Conservation (phyloP, 179 eudicot species). For the Actinidia chinensis region DNA sequence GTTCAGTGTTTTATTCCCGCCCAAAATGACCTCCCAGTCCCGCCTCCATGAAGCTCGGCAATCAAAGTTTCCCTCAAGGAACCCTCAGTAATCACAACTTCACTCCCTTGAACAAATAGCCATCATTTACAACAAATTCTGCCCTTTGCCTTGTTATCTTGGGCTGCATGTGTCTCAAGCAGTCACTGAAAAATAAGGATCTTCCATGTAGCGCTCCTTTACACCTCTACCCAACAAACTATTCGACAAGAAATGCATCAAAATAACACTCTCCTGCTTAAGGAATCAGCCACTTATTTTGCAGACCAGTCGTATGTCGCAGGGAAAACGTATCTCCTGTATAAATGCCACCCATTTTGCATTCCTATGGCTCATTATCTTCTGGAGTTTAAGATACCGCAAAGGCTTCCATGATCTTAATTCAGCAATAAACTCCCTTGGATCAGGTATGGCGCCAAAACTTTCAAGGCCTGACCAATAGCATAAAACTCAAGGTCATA, state of each 20-base stretch:
- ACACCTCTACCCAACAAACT: slow-evolving; percentile 2
- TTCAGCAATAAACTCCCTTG: not conserved
- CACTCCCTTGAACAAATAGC: not conserved
- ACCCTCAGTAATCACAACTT: not conserved
- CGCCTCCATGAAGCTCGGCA: not conserved
- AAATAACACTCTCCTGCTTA: slow-evolving; percentile 1
- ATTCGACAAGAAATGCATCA: not conserved
- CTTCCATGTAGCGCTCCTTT: not conserved
- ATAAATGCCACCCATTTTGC: slow-evolving; percentile 13
- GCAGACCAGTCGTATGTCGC: not conserved
- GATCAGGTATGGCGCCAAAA: slow-evolving; percentile 9
- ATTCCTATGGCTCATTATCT: not conserved
- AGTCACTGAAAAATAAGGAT: not conserved
- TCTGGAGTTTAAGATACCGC: not conserved
- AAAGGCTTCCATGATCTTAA: slow-evolving; percentile 1
- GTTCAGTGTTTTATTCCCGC: not conserved
- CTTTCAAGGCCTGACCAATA: not conserved
- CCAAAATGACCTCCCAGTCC: slow-evolving; percentile 2
- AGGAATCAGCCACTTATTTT: slow-evolving; percentile 6
- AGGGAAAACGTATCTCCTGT: not conserved
- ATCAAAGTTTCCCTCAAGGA: not conserved
- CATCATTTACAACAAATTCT: not conserved
- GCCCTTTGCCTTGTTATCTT: not conserved
- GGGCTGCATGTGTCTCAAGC: not conserved
- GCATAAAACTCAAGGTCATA: slow-evolving; percentile 13